A percentile compares a stretch with the other conserved stretches of the same genome.
These are phyloP conservation scores for Aspergillus floridensis DNA, from an alignment of 2,329 filamentous ascomycete species.

Conservation along the genomic window DNA sequence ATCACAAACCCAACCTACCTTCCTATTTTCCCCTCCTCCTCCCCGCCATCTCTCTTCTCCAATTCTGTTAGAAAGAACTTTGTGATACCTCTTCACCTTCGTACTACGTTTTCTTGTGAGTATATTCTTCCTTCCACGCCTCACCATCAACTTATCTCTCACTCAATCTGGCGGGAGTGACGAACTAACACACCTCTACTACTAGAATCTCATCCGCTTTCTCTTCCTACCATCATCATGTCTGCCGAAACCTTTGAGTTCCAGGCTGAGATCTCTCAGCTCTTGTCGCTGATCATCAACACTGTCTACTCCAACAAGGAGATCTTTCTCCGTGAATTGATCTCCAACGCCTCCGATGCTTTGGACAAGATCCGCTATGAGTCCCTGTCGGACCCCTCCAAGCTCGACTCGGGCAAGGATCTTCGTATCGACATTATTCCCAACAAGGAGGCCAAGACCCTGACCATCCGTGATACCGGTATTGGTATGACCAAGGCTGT, in stretches of 20 bases:
- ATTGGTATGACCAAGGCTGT: conserved; percentile 99
- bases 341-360: conserved; percentile 98
- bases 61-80: neutral
- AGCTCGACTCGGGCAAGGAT: conserved; percentile 97
- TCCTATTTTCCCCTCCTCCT: neutral
- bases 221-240: conserved; percentile 59
- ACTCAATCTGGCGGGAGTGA: no score
- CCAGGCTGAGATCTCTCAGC: conserved; percentile 99
- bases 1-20: conserved; percentile 12
- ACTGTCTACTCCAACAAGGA: conserved; percentile 99
- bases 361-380: conserved; percentile 99
- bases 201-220: conserved; percentile 15
- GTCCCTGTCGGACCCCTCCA: conserved; percentile 91
- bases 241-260: conserved; percentile 96
- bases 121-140: neutral
- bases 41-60: neutral
- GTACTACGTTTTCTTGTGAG: neutral
- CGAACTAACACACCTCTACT: conserved; percentile 4
- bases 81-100: neutral
- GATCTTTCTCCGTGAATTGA: conserved; percentile 97
- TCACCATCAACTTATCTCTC: no score
- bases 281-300: conserved; percentile 99
- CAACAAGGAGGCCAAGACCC: conserved; percentile 94
- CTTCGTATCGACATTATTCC: conserved; percentile 99
- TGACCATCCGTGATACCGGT: conserved; percentile 96